A percentile compares a stretch with the other conserved stretches of the same genome.
These are phyloP conservation scores for Acacia melanoxylon DNA, from an alignment of 306 rosid genomes.

Conservation along the genomic window DNA sequence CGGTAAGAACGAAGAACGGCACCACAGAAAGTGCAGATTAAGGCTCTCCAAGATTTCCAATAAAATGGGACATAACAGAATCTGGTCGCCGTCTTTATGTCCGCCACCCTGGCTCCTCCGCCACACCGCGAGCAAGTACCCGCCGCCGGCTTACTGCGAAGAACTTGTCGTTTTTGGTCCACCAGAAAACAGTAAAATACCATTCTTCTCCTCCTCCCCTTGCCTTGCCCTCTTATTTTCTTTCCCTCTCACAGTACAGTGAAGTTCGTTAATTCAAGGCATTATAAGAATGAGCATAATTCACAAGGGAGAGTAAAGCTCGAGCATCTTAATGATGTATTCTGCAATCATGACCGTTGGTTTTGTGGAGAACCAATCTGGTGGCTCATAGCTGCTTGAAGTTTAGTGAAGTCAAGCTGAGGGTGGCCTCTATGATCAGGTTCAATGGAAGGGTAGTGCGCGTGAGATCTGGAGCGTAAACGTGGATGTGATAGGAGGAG, in stretches of 20 bases:
- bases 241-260: not conserved
- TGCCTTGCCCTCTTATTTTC: not conserved
- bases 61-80: constrained; percentile 85
- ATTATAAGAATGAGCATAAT: not conserved
- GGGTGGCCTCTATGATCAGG: not conserved
- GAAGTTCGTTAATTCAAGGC: not conserved
- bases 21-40: constrained; percentile 82
- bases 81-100: constrained; percentile 78
- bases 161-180: constrained; percentile 64
- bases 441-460: constrained; percentile 14
- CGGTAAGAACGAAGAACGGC: constrained; percentile 65
- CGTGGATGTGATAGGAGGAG: constrained; percentile 19
- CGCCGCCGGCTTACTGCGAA: constrained; percentile 83
- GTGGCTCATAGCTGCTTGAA: not conserved
- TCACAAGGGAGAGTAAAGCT: constrained; percentile 1
- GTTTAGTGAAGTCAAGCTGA: not conserved
- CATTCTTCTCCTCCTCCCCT: constrained; percentile 34
- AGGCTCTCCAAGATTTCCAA: constrained; percentile 77
- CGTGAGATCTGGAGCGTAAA: constrained; percentile 26
- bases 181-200: constrained; percentile 81
- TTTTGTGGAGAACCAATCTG: not conserved
- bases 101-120: constrained; percentile 86
- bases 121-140: constrained; percentile 89
- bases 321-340: constrained; percentile 14
- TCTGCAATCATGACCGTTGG: constrained; percentile 10